Base-by-base conservation (phyloP, 1,139 yeast genomes). In the Candida dubliniensis region DNA sequence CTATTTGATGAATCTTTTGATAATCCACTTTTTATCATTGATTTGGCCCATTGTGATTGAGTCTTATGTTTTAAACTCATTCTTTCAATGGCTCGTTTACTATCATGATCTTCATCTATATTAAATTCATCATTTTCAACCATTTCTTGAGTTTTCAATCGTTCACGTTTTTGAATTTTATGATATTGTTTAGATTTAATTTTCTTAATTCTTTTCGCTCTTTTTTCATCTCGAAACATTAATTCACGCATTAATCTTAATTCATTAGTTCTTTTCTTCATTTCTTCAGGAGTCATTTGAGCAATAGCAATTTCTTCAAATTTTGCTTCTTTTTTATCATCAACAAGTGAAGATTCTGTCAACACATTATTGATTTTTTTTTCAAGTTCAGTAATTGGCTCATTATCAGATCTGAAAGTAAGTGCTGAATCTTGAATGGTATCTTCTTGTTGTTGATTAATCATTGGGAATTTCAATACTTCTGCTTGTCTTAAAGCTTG, bases 221-320 rank as follows among this genome's bases (percentile, higher is more conserved):
- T 84, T 58, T 84, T 81, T 68, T 93, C 97, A 58, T 93, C 97
- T 59, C 98, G 79, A 67, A 90, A 93, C 96, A 93, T 88, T 51
- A 93, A 77, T 59, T 93, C 99, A 52, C 99, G 79, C 97, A 90
- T 90, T 58, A 86, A 67, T 55, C 98, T 78, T 53, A 93, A 76
- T 64, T 93, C 96, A 46, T 81, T 79, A 11, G 95, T 85, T 52
- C 96, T 79, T 59, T 83, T 81, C 48, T 74, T 71, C 68, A 91
- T 69, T 43, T 95, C 99, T 50, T 87, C 96, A 25, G 86, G 79
- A 0, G 95, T 76, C 62, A 93, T 66, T 55, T 86, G 84, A 2
- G 95, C 89, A n/a, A 85, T 79, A 11, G 89, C 93, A 36, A 89
- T 77, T 47, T 91, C 90, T 63, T 93, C 97, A 63, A 90, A 91